These are phyloP conservation scores for Entoloma clypeatum DNA, from an alignment of 1,284 basidiomycete genomes.

Conservation along the genomic window DNA sequence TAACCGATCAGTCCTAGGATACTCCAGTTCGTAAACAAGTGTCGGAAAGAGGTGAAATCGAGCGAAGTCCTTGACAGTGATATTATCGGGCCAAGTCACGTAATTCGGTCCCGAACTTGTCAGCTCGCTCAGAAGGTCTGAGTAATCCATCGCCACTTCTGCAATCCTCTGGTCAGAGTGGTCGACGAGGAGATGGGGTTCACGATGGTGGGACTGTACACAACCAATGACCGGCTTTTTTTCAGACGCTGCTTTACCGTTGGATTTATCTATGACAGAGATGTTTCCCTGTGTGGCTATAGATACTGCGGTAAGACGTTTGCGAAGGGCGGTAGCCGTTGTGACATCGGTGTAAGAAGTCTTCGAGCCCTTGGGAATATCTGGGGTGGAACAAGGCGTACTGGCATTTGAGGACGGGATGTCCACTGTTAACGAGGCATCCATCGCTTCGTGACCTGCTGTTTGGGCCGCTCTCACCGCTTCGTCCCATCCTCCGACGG, in stretches of 20 bases:
- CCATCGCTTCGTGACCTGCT: constrained; percentile 35
- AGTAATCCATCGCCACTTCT: constrained; percentile 71
- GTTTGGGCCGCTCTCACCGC: constrained; percentile 50
- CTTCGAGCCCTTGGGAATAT: constrained; percentile 38
- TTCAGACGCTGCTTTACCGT: neutral
- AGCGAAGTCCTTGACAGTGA: constrained; percentile 81
- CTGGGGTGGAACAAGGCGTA: constrained; percentile 28
- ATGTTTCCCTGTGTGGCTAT: constrained; percentile 20
- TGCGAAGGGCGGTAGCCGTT: constrained; percentile 49
- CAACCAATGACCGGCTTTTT: constrained; percentile 20
- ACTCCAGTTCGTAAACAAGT: constrained; percentile 95
- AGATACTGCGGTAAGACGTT: constrained; percentile 44
- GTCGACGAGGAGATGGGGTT: constrained; percentile 62
- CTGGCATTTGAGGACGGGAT: constrained; percentile 19
- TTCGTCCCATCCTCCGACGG: constrained; percentile 61
- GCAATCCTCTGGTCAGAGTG: constrained; percentile 72
- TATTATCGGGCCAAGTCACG: constrained; percentile 83
- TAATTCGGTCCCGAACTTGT: constrained; percentile 62
- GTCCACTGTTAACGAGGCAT: constrained; percentile 22
- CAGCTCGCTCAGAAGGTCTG: constrained; percentile 76
- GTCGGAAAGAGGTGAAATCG: constrained; percentile 91
- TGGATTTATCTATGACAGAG: constrained; percentile 9
- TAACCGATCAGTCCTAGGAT: constrained; percentile 83
- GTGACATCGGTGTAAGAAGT: constrained; percentile 52
- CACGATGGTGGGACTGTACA: constrained; percentile 14